Conservation (phyloP, 345 rosid genomes). For the Combretum micranthum region DNA sequence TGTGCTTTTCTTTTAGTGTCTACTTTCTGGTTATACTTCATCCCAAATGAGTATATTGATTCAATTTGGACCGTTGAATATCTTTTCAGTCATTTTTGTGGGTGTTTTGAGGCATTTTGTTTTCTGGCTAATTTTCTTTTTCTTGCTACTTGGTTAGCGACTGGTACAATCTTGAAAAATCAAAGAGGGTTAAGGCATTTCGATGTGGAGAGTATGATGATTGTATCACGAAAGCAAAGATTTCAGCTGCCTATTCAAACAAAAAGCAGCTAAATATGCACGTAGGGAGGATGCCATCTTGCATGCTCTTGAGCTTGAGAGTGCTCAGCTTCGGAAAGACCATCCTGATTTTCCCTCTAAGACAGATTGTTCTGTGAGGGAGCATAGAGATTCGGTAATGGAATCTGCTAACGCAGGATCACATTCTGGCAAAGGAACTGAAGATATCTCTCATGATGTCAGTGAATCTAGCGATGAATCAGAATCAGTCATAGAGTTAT, state of each 20-base stretch:
- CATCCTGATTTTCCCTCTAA: slow-evolving; percentile 27
- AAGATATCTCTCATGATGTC: slow-evolving; percentile 16
- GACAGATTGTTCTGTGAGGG: slow-evolving; percentile 24
- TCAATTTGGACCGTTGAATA: not conserved
- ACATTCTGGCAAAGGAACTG: slow-evolving; percentile 7
- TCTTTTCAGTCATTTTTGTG: not conserved
- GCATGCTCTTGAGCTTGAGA: slow-evolving; percentile 90
- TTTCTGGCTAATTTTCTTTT: slow-evolving; percentile 4
- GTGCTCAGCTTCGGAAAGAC: slow-evolving; percentile 54
- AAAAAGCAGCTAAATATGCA: slow-evolving; percentile 74
- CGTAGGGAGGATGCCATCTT: slow-evolving; percentile 93
- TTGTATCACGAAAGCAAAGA: slow-evolving; percentile 83
- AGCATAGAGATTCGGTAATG: slow-evolving; percentile 28
- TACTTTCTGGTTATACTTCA: no score
- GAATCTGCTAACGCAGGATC: slow-evolving; percentile 31
- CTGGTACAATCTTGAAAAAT: slow-evolving; percentile 94
- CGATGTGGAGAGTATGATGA: slow-evolving; percentile 92
- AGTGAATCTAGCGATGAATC: slow-evolving; percentile 34
- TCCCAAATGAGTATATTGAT: no score
- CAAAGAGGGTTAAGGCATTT: slow-evolving; percentile 91
- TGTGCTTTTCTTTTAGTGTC: no score
- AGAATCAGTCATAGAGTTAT: slow-evolving; percentile 47
- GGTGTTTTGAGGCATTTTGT: slow-evolving; percentile 6
- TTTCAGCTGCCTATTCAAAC: slow-evolving; percentile 56
- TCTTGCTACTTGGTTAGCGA: slow-evolving; percentile 43